Evolutionary conservation across 2,329 filamentous ascomycete species (phyloP), one percentile per base, ranked within the genome.

Genomic region (Sordariomycetes sp.): DNA sequence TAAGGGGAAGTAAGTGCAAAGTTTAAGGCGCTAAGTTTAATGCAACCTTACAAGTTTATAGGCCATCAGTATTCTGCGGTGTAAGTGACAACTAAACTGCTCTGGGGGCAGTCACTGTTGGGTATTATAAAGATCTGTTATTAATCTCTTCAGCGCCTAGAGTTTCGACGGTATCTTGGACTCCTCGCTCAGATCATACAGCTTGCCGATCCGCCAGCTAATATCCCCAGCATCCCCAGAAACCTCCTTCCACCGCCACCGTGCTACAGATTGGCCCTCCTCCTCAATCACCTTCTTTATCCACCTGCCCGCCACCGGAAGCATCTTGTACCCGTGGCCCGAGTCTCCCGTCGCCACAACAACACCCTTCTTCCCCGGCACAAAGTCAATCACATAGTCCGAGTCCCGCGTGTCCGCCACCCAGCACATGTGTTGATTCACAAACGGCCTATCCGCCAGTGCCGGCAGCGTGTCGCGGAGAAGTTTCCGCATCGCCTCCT

Each of bases 311-410:
- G 78, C 69, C 32, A 82, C 73, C 0, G 81, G 82, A 54, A 85
- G 73, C 79, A 85, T 82, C 68, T 85, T 85, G 66, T 84, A 84
- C 0, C 77, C 80, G 63, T 86, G 82, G 0, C 81, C 82, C 1
- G 81, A 85, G 63, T 85, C 82, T 0, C 82, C 82, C 0, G 79
- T 76, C 0, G 79, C 61, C 0, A 83, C 64, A 2, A 85, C 66
- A 2, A 85, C 70, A 0, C 73, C 76, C 1, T 70, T 68, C 1
- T 73, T 79, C 0, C 70, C 66, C 0, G 82, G 82, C 0, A 85
- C 77, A 57, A 76, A 80, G 64, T 86, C 82, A 51, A 86, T 74
- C 54, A 83, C 75, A 61, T 77, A 86, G 53, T 86, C 79, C 0
- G 80, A 83, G 63, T 85, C 79, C 8, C 68, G 72, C 0, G 81